Percentiles rank a stretch among this genome's conserved stretches.
phyloP scores from a whole-genome alignment of 306 rosid species.

The Fragaria vesca region DNA sequence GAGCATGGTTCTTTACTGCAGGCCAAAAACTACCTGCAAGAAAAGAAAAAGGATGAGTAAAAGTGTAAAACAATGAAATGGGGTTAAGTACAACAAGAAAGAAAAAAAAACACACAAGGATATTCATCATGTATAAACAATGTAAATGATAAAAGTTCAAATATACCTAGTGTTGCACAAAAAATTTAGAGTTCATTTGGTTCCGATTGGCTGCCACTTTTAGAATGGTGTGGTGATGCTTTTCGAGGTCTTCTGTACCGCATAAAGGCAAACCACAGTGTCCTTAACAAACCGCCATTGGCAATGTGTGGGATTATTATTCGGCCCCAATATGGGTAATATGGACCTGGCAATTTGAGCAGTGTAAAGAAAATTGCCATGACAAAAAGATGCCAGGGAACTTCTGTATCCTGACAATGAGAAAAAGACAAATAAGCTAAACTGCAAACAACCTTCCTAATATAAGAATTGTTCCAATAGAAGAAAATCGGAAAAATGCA shows the following conservation, averaged over 20 bases:
- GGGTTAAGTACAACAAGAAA: background rate
- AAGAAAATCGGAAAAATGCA: constrained; percentile 12
- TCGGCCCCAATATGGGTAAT: constrained; percentile 86
- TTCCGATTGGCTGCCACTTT: constrained; percentile 15
- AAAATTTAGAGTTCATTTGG: constrained; percentile 15
- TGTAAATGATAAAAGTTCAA: background rate
- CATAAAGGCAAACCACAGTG: constrained; percentile 35
- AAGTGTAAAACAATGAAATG: background rate
- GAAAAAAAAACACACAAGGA: background rate
- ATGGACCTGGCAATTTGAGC: constrained; percentile 86
- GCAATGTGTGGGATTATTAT: constrained; percentile 77
- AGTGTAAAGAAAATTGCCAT: constrained; percentile 70
- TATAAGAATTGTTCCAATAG: background rate
- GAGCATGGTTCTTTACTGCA: background rate
- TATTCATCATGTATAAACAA: background rate
- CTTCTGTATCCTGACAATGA: constrained; percentile 72
- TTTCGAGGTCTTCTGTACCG: constrained; percentile 37
- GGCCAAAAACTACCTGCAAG: too few relatives aligned
- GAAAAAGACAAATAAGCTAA: constrained; percentile 25
- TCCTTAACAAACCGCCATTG: constrained; percentile 45
- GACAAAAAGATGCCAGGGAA: constrained; percentile 89
- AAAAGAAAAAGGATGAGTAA: background rate
- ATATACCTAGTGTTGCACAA: constrained; percentile 31
- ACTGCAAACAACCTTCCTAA: background rate
- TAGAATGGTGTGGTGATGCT: constrained; percentile 16